Conservation (phyloP, 345 rosid species). For the Gossypium thurberi region DNA sequence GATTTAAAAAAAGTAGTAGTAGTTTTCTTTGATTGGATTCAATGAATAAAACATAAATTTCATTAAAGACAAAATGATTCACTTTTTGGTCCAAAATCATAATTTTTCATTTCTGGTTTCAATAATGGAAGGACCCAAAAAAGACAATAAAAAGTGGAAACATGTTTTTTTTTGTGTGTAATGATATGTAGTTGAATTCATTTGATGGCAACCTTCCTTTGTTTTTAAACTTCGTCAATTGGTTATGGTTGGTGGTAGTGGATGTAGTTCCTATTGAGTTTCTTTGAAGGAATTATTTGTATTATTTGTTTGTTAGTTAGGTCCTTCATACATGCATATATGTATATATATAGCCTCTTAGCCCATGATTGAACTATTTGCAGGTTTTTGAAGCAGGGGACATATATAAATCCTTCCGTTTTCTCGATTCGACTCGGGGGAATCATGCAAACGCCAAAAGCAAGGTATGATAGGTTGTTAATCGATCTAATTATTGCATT, state of each 20-base stretch:
- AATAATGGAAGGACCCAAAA: constrained; percentile 2
- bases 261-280: constrained; percentile 78
- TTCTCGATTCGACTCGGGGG: constrained; percentile 15
- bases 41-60: neutral
- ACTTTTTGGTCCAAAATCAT: neutral
- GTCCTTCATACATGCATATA: constrained; percentile 19
- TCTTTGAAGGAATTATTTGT: constrained; percentile 68
- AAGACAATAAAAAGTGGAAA: neutral
- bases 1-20: too few relatives aligned
- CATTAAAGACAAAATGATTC: neutral
- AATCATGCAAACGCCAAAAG: constrained; percentile 84
- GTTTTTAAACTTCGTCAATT: constrained; percentile 16
- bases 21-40: neutral
- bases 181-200: constrained; percentile 15
- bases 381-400: constrained; percentile 35
- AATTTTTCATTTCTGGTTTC: neutral
- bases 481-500: neutral
- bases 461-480: constrained; percentile 39
- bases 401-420: constrained; percentile 13
- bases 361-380: constrained; percentile 22
- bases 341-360: constrained; percentile 27
- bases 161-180: neutral
- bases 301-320: constrained; percentile 41
- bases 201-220: constrained; percentile 29
- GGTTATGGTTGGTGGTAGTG: constrained; percentile 82